Evolutionary conservation across 1,139 yeast species (phyloP), one percentile per base, ranked within the genome.

Genomic region (Suhomyces chickasaworum): DNA sequence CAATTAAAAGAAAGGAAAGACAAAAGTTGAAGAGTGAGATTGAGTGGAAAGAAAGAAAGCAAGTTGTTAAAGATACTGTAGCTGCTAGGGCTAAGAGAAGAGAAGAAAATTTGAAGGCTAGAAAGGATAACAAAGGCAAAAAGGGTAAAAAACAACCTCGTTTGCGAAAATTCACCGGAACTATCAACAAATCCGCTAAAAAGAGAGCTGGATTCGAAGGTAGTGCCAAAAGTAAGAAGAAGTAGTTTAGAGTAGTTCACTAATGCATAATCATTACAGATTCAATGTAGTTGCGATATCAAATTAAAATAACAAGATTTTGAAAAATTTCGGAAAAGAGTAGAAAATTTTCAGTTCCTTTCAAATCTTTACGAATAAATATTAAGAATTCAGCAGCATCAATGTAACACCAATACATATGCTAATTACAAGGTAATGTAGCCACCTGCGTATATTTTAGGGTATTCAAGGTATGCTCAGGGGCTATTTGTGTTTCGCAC

Each of bases 41-140:
- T 42, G 95, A 89, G 65, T 89, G 97, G 97, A 79, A 73, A 55
- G 97, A 90, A 45, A 81, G 98, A 58, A 84, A 85, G 66, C 87
- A 85, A 58, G 77, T 78, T 35, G 96, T 93, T 17, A 80, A 81
- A 49, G 88, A 84, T 57, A 83, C 85, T 38, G 85, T 87, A 47
- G 79, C 84, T 39, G 88, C 86, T 13, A 84, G 86, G 58, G 83
- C 80, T 48, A 87, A 88, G 69, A 85, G 93, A 73, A 81, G 97
- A 68, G 96, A 90, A 59, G 96, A 89, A 60, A 93, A 93, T 60
- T 75, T 93, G 65, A 83, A 85, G 63, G 81, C 88, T 36, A 81
- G 96, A 66, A 83, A 79, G 60, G 95, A 86, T 34, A 84, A 86
- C 63, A 89, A 86, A 69, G 93, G 91, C 45, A 80, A 82, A 54